A percentile compares a stretch with the other conserved stretches of the same genome.
Conservation (phyloP, 768 basidiomycete genomes). For the Collybia sordida region DNA sequence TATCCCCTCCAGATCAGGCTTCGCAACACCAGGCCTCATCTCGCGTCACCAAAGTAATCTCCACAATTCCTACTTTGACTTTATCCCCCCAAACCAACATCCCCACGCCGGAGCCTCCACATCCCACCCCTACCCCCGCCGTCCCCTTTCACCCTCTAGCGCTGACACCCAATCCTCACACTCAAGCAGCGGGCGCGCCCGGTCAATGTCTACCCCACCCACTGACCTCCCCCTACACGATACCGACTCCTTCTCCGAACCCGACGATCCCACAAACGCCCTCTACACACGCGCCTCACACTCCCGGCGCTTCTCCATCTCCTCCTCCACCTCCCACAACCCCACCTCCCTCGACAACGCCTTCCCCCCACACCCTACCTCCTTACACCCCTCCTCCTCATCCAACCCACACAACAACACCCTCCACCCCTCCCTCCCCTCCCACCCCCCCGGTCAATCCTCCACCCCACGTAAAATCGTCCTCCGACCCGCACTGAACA, state of each 20-base stretch:
- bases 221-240: slow-evolving; percentile 28
- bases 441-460: slow-evolving; percentile 27
- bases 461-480: slow-evolving; percentile 52
- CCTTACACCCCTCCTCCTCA: not conserved
- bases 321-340: slow-evolving; percentile 18
- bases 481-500: slow-evolving; percentile 62
- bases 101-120: not conserved
- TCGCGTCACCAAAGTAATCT: slow-evolving; percentile 20
- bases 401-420: slow-evolving; percentile 6
- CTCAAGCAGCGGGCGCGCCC: slow-evolving; percentile 44
- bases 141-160: slow-evolving; percentile 51
- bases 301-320: slow-evolving; percentile 36
- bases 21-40: slow-evolving; percentile 22
- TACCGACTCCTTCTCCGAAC: slow-evolving; percentile 17
- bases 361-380: not conserved
- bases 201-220: slow-evolving; percentile 46
- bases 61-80: slow-evolving; percentile 23
- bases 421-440: slow-evolving; percentile 16
- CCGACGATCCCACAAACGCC: slow-evolving; percentile 6
- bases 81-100: not conserved
- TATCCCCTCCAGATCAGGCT: slow-evolving; percentile 18
- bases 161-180: slow-evolving; percentile 48
- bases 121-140: slow-evolving; percentile 21
- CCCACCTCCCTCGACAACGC: not conserved
- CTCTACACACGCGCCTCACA: slow-evolving; percentile 21